A percentile compares a stretch with the other conserved stretches of the same genome.
phyloP scores from a whole-genome alignment of 371 early-diverging fungal species.

The Mucor velutinosus region DNA sequence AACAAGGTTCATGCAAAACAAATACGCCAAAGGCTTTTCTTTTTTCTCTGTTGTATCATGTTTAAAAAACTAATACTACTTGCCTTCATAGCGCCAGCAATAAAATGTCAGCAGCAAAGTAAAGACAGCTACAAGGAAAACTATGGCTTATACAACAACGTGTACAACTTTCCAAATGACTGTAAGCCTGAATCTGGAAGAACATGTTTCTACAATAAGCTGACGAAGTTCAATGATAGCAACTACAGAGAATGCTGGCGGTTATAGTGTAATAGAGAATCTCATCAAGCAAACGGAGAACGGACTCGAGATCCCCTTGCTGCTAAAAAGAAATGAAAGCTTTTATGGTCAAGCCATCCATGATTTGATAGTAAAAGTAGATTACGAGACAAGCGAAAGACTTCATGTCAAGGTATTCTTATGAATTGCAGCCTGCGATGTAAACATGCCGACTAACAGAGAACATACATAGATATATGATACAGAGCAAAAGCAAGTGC shows the following conservation, averaged over 20 bases:
- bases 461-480: slow-evolving; percentile 30
- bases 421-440: background rate
- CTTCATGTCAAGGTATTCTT: slow-evolving; percentile 41
- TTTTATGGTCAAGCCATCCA: slow-evolving; percentile 43
- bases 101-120: background rate
- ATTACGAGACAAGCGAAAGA: slow-evolving; percentile 48
- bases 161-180: slow-evolving; percentile 5
- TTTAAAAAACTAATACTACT: background rate
- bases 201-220: no score
- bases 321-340: background rate
- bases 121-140: background rate
- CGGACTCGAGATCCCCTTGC: background rate
- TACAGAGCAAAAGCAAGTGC: slow-evolving; percentile 38
- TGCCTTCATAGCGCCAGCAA: background rate
- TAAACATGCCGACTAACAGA: background rate
- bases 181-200: background rate
- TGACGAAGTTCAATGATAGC: background rate
- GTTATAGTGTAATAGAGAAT: background rate
- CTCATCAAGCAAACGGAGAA: background rate
- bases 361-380: slow-evolving; percentile 39
- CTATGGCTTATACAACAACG: background rate
- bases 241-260: background rate
- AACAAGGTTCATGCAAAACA: background rate
- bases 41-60: background rate
- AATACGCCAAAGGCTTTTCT: background rate